Base-by-base conservation (phyloP, 768 basidiomycete genomes). In the Suillus spraguei region DNA sequence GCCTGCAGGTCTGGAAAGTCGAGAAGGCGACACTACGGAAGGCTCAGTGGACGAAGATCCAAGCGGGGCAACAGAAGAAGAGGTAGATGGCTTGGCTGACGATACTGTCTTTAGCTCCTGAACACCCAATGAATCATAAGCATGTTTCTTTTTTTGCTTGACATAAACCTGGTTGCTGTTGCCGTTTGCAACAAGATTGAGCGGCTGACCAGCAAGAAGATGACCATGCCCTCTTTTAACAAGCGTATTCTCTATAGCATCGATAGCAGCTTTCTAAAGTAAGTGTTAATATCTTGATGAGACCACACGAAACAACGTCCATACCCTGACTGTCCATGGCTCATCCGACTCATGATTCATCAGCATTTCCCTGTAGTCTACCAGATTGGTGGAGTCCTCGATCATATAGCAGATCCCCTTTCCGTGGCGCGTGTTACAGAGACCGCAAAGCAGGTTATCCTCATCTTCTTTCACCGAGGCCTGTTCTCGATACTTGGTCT, bases 361-460 rank as follows among this genome's bases (percentile, higher is more conserved):
- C 42, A 93, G 74, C 77, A 91, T 87, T 53, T 82, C 79, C 50
- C 91, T 84, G 69, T 86, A 92, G 67, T 90, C 86, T 14, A 85
- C 83, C 24, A 94, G 79, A 70, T 91, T 85, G 62, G 85, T 81
- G 20, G 89, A 85, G 58, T 77, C 80, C 28, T 87, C 81, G 8
- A 84, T 85, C 91, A 94, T 91, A 28, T 70, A 70, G 69, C 92
- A 94, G 11, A 68, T 66, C 35, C 81, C 80, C 54, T 75, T 74
- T 17, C 78, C 83, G 68, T 92, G 90, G 11, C 63, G 67, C 20
- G 64, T 67, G 42, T 83, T 85, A 72, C 92, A 94, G 22, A 94
- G 76, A 11, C 88, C 85, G 70, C 92, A 94, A 22, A 62, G 41
- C 52, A 62, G 66, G 52, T 63, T 32, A 49, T 67, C 67, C 49